Evolutionary conservation across 495 filamentous ascomycete species (phyloP).

Genomic region (Pyrenopolyporus hunteri): DNA sequence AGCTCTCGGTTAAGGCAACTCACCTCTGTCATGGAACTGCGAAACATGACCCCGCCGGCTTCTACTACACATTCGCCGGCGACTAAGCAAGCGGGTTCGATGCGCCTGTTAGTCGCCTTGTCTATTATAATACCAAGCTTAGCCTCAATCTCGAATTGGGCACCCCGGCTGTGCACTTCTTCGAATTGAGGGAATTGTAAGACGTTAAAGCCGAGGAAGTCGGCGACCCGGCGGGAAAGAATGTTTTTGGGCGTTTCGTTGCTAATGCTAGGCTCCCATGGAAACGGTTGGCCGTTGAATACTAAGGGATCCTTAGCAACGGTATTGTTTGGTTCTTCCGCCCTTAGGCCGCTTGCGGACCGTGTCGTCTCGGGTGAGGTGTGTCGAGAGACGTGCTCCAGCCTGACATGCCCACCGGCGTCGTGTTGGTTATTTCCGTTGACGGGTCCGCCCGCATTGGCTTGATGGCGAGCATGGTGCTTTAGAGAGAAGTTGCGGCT

Average conservation of each 20-base stretch:
- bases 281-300: conserved; percentile 46
- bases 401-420: conserved; percentile 33
- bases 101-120: conserved; percentile 67
- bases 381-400: conserved; percentile 52
- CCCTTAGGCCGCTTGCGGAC: conserved; percentile 33
- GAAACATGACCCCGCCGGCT: conserved; percentile 62
- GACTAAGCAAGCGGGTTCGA: conserved; percentile 62
- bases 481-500: conserved; percentile 49
- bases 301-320: conserved; percentile 16
- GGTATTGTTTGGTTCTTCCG: conserved; percentile 27
- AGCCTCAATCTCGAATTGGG: conserved; percentile 89
- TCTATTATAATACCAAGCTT: conserved; percentile 85
- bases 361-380: conserved; percentile 54
- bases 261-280: conserved; percentile 78
- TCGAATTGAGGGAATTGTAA: conserved; percentile 62
- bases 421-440: conserved; percentile 47
- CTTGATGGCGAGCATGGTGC: conserved; percentile 36
- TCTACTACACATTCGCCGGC: conserved; percentile 70
- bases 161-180: conserved; percentile 59
- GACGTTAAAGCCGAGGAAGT: conserved; percentile 76
- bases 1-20: conserved; percentile 38
- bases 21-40: conserved; percentile 86
- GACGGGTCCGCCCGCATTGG: conserved; percentile 33
- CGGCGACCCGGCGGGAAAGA: conserved; percentile 68
- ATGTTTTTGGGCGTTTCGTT: conserved; percentile 69